Conservation (phyloP, 169 alveolate species). For the Cryptosporidium ubiquitum region DNA sequence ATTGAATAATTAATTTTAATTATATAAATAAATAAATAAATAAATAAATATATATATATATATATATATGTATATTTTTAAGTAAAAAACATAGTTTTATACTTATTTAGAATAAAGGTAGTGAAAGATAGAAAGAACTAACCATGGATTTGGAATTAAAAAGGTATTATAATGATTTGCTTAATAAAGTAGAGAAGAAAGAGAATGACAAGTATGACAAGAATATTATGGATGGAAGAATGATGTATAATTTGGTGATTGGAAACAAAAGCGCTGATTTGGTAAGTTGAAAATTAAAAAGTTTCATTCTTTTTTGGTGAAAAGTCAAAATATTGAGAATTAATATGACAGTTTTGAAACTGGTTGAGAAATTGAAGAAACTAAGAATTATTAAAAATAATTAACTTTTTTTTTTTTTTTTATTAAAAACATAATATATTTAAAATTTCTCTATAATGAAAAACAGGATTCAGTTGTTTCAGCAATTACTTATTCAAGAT, state of each 20-base stretch:
- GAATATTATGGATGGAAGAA: neutral
- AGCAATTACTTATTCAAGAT: slow-evolving; percentile 50
- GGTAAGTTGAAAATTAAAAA: slow-evolving; percentile 5
- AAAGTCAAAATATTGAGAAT: neutral
- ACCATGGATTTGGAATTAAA: slow-evolving; percentile 1
- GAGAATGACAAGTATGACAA: neutral
- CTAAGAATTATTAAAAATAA: neutral
- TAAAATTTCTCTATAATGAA: neutral
- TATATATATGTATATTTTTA: no score
- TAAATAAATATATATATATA: neutral
- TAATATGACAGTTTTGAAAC: neutral
- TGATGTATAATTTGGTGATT: slow-evolving; percentile 11
- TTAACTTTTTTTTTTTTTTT: neutral
- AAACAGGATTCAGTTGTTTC: slow-evolving; percentile 43
- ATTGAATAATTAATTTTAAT: neutral
- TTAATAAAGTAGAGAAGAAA: neutral
- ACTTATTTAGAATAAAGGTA: no score
- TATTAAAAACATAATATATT: no score
- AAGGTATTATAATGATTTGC: neutral
- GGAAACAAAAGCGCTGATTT: slow-evolving; percentile 62
- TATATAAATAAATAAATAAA: neutral
- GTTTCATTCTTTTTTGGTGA: neutral
- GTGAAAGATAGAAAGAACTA: neutral
- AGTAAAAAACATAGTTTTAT: no score
- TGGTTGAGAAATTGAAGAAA: neutral